Evolutionary conservation across 257 asterid species (phyloP), one percentile per base, ranked within the genome.

Genomic region (Solanum chiquidenum): DNA sequence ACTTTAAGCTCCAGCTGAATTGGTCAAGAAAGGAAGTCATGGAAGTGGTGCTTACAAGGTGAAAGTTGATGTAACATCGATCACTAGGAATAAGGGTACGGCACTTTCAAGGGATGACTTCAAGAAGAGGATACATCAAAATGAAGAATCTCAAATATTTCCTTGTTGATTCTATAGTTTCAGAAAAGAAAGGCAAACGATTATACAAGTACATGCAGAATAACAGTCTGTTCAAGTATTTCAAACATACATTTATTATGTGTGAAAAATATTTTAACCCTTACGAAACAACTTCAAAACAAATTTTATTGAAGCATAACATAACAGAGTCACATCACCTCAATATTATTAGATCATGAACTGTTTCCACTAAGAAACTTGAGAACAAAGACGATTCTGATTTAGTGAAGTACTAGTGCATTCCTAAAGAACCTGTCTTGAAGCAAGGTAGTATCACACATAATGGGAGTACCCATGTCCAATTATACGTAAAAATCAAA

Each of bases 21-120:
- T 27, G 10, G 74, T 27, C 21, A 3, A 68, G 21, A 68, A 12
- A 68, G 37, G 10, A 27, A 68, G 35, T 0, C 35, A 66, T 66
- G 5, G 35, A 25, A 66, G 35, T 66, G 35, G 73, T 66, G 73
- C 73, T 66, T 66, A 66, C 73, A 66, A 79, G 72, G 89, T 27
- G 89, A 64, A 21, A 91, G 90, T 73, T 73, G 29, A 73, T 33
- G 85, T 89, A 42, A 91, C 12, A 4, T 55, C 10, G 7, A 93
- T 93, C 91, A 94, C 93, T 72, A 92, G 98, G 84, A 94, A 93
- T 72, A 89, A 93, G 88, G 92, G 90, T 37, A 13, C 0, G 20
- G 4, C 20, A 66, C 34, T 25, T 66, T 8, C 34, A 73, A 73
- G 12, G 82, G 0, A 35, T 73, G 82, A 34, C 37, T 93, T 95